These are phyloP conservation scores for Penicillium sumatraense DNA, from an alignment of 2,329 filamentous ascomycete genomes.

Conservation along the genomic window DNA sequence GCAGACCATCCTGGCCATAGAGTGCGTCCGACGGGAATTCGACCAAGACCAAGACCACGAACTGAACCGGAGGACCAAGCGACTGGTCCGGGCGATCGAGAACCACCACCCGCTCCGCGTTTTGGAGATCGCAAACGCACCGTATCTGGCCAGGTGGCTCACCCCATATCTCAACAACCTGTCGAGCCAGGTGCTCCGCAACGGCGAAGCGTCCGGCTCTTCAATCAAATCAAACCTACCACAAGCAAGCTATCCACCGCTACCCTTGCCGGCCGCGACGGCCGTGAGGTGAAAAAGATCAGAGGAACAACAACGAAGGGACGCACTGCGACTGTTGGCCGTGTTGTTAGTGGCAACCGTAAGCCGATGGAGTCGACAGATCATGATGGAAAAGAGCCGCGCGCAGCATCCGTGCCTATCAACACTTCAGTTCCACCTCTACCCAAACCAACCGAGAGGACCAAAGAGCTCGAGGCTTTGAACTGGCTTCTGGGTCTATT, in stretches of 20 bases:
- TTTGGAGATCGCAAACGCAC: conserved; percentile 79
- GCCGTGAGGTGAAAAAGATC: conserved; percentile 81
- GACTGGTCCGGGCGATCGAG: conserved; percentile 36
- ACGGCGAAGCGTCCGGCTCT: conserved; percentile 73
- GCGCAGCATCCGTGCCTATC: conserved; percentile 40
- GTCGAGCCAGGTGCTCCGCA: conserved; percentile 68
- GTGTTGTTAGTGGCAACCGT: conserved; percentile 87
- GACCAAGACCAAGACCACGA: conserved; percentile 47
- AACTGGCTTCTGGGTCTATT: conserved; percentile 79
- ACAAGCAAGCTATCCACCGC: conserved; percentile 65
- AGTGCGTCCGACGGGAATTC: conserved; percentile 60
- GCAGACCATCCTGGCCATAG: conserved; percentile 58
- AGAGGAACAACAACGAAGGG: conserved; percentile 74
- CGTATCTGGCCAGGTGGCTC: conserved; percentile 75
- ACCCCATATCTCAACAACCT: conserved; percentile 58
- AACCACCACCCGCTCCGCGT: conserved; percentile 36
- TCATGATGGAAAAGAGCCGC: conserved; percentile 67
- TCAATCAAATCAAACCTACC: conserved; percentile 70
- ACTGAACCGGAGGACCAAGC: conserved; percentile 45
- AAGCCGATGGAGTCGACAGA: conserved; percentile 70
- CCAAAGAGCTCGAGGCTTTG: conserved; percentile 75
- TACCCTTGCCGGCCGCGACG: conserved; percentile 63
- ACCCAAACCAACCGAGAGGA: conserved; percentile 54
- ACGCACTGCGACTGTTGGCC: conserved; percentile 73
- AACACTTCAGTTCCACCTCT: conserved; percentile 28